phyloP scores from a whole-genome alignment of 1,139 yeast species.

The Suhomyces bribrorum region DNA sequence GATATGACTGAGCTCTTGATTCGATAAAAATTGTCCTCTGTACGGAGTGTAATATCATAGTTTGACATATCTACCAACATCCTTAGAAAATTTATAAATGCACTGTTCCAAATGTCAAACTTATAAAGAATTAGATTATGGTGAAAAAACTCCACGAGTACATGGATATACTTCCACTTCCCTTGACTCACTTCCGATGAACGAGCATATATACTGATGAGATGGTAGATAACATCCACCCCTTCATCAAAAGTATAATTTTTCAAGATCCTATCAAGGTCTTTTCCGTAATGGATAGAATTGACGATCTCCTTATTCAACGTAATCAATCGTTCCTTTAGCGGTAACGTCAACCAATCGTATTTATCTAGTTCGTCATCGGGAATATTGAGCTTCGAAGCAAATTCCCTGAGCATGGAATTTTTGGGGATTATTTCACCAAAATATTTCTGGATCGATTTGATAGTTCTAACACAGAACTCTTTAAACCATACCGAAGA shows the following conservation, averaged over 20 bases:
- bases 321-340: slow-evolving; percentile 25
- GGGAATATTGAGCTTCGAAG: slow-evolving; percentile 34
- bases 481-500: slow-evolving; percentile 29
- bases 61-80: slow-evolving; percentile 23
- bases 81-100: slow-evolving; percentile 25
- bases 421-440: slow-evolving; percentile 18
- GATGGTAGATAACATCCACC: slow-evolving; percentile 29
- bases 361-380: slow-evolving; percentile 27
- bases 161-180: slow-evolving; percentile 32
- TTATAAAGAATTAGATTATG: slow-evolving; percentile 19
- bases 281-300: slow-evolving; percentile 25
- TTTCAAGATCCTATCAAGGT: slow-evolving; percentile 21
- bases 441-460: slow-evolving; percentile 26
- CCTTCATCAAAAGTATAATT: slow-evolving; percentile 26
- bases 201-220: slow-evolving; percentile 32
- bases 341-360: slow-evolving; percentile 27
- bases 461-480: slow-evolving; percentile 31
- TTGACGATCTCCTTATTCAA: slow-evolving; percentile 32
- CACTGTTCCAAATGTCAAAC: slow-evolving; percentile 20
- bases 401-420: slow-evolving; percentile 22
- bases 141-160: slow-evolving; percentile 26
- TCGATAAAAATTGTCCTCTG: slow-evolving; percentile 11
- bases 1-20: slow-evolving; percentile 9
- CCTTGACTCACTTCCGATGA: slow-evolving; percentile 25
- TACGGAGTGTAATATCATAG: slow-evolving; percentile 3